phyloP scores from a whole-genome alignment of 2,329 filamentous ascomycete genomes.

The Pyricularia pennisetigena region DNA sequence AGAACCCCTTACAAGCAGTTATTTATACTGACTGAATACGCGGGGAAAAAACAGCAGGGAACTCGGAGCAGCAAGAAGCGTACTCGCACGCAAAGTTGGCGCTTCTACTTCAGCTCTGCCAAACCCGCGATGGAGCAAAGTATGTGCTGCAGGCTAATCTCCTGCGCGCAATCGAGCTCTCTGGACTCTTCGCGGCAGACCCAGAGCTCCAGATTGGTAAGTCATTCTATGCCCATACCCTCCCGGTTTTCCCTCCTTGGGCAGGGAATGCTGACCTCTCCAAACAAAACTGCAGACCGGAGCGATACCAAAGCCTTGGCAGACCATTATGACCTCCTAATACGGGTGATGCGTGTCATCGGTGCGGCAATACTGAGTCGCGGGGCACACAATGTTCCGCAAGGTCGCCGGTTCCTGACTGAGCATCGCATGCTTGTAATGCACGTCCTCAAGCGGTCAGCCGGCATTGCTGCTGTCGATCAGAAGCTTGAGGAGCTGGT shows the following conservation, averaged over 20 bases:
- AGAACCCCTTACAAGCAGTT: not conserved
- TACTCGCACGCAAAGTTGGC: slow-evolving; percentile 65
- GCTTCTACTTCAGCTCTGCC: slow-evolving; percentile 73
- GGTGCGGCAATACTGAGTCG: slow-evolving; percentile 72
- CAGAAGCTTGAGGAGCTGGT: slow-evolving; percentile 48
- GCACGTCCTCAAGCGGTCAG: slow-evolving; percentile 81
- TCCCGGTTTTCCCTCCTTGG: not conserved
- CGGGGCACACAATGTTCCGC: slow-evolving; percentile 72
- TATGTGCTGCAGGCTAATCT: slow-evolving; percentile 84
- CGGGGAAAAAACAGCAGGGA: slow-evolving; percentile 15
- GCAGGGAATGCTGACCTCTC: not conserved
- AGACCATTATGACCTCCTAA: slow-evolving; percentile 76
- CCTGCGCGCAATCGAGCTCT: slow-evolving; percentile 70
- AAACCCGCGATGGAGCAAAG: slow-evolving; percentile 74
- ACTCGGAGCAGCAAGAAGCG: slow-evolving; percentile 30
- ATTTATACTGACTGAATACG: not conserved
- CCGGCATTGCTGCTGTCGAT: slow-evolving; percentile 48
- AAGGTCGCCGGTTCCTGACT: slow-evolving; percentile 69
- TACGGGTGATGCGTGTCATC: slow-evolving; percentile 71
- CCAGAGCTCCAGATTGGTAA: slow-evolving; percentile 76
- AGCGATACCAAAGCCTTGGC: slow-evolving; percentile 61
- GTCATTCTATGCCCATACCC: slow-evolving; percentile 6
- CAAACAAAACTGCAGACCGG: slow-evolving; percentile 34
- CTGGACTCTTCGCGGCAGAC: slow-evolving; percentile 79
- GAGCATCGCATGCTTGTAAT: slow-evolving; percentile 79